phyloP scores from a whole-genome alignment of 2,329 filamentous ascomycete genomes.

The Harringtonia aguacate region DNA sequence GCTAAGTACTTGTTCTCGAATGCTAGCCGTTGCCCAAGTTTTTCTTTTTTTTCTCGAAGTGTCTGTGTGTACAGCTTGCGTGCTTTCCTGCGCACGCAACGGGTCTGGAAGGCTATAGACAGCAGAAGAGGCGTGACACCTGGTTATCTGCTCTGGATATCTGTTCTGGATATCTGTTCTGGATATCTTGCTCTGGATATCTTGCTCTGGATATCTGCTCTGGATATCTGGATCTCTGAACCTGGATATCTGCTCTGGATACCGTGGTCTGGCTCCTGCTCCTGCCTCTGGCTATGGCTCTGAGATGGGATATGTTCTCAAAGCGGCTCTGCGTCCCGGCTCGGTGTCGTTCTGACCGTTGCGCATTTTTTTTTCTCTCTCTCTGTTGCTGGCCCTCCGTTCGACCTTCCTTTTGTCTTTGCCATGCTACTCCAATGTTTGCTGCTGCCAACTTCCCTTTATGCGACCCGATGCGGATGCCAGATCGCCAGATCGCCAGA shows the following conservation, averaged over 20 bases:
- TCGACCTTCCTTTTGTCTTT: background rate
- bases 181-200: no score
- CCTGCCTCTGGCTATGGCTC: background rate
- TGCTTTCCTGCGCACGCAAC: constrained; percentile 18
- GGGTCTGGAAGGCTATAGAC: constrained; percentile 22
- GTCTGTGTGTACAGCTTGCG: background rate
- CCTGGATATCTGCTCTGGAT: no score
- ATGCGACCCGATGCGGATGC: no score
- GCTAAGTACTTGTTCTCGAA: constrained; percentile 50
- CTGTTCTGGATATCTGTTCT: no score
- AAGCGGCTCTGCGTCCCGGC: no score
- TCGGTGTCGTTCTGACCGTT: no score
- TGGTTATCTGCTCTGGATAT: background rate
- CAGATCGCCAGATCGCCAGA: no score
- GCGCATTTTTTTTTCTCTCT: background rate
- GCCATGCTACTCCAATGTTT: no score
- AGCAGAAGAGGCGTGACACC: constrained; percentile 16
- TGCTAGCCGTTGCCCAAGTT: constrained; percentile 37
- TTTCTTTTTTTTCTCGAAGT: background rate
- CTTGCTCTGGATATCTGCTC: no score
- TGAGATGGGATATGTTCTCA: background rate
- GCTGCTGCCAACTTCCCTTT: no score
- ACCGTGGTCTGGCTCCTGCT: background rate
- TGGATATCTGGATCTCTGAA: no score
- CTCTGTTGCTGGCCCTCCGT: no score